Conservation (phyloP, 2,329 filamentous ascomycete genomes). For the Aspergillus arachidicola region DNA sequence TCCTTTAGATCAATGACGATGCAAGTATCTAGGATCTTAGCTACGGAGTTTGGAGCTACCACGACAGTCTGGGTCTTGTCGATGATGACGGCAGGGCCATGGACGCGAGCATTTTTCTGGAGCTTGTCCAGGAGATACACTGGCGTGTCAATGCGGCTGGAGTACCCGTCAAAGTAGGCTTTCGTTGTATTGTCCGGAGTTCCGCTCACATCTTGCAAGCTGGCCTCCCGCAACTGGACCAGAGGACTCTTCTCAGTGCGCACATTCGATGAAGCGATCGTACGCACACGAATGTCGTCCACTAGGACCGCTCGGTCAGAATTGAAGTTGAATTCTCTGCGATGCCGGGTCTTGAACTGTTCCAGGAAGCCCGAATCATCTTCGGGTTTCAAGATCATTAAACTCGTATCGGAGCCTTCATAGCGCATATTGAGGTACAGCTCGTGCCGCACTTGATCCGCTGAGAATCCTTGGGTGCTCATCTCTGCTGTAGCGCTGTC, state of each 20-base stretch:
- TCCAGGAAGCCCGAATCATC: constrained; percentile 81
- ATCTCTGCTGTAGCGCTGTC: constrained; percentile 55
- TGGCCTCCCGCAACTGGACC: constrained; percentile 63
- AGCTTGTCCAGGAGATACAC: constrained; percentile 40
- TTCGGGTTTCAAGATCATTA: constrained; percentile 61
- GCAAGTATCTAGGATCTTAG: constrained; percentile 79
- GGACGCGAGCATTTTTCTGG: constrained; percentile 34
- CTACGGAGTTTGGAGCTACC: constrained; percentile 75
- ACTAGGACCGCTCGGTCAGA: constrained; percentile 82
- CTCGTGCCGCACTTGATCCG: constrained; percentile 45
- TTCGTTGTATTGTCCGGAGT: constrained; percentile 55
- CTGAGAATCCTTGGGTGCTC: constrained; percentile 46
- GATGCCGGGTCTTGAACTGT: constrained; percentile 82
- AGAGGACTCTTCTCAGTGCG: constrained; percentile 67
- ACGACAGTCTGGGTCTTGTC: constrained; percentile 80
- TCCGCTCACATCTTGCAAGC: constrained; percentile 57
- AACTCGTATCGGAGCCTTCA: constrained; percentile 53
- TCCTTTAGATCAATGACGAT: constrained; percentile 82
- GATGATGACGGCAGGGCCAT: constrained; percentile 80
- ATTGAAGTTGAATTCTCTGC: constrained; percentile 90
- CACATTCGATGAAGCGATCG: constrained; percentile 68
- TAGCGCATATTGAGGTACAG: constrained; percentile 54
- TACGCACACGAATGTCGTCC: constrained; percentile 84
- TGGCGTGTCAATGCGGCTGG: constrained; percentile 35
- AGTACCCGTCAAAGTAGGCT: constrained; percentile 41